Evolutionary conservation across 495 filamentous ascomycete species (phyloP), one percentile per base, ranked within the genome.

Genomic region (Penicillium canescens): DNA sequence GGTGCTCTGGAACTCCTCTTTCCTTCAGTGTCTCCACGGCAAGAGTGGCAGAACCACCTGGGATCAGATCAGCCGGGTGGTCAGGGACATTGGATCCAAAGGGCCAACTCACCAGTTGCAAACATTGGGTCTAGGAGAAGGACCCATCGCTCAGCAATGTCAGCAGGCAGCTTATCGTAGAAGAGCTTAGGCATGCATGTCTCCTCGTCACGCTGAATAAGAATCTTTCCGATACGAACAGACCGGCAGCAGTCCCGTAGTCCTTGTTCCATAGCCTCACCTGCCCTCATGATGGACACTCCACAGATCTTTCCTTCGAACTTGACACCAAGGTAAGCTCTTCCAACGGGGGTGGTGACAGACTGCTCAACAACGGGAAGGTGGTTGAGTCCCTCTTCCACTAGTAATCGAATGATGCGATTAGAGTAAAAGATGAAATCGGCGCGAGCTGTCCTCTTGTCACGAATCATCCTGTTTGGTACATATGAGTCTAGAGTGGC

Each of bases 351-450:
- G 14, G 94, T 97, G 16, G 88, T 94, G 56, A 98, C 83, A 3
- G 86, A 84, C 62, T 94, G 89, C 59, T 89, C 86, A 26, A 96
- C 81, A 18, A 95, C 91, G 13, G 94, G 94, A 24, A 98, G 84
- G 71, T 98, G 94, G 71, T 98, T 98, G 33, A 98, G 79, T 11
- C 95, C 94, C 72, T 98, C 94, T 71, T 98, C 94, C 21, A 98
- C 95, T 10, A 98, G 81, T n/a, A 98, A 81, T 20, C 95, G 91
- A 65, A 98, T 98, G 66, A 98, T 98, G 57, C 94, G 85, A 76
- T 98, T 98, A 42, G 93, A 96, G 72, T 97, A 96, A 78, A 98
- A 98, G 62, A 98, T 96, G 71, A 98, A 98, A 72, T 98, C 94
- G 34, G 91, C 94, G 44, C 94, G 88, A 28, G 81, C 79, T 8